phyloP scores from a whole-genome alignment of 139 green algal species.

The Tetraselmis striata region DNA sequence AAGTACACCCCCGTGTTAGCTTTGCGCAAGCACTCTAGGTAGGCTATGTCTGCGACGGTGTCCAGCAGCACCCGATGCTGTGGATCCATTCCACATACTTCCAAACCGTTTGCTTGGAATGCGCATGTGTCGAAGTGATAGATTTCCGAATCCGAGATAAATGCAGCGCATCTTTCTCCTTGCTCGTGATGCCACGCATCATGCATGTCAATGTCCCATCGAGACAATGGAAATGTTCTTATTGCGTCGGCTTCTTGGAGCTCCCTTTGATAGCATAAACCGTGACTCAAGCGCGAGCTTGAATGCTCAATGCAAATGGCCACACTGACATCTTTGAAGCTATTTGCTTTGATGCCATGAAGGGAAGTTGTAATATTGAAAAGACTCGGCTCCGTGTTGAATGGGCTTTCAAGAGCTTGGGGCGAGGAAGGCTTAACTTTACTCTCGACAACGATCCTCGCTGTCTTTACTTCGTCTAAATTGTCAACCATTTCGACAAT shows the following conservation, averaged over 20 bases:
- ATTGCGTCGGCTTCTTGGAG: not conserved
- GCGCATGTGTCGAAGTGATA: not conserved
- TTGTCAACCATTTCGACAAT: not conserved
- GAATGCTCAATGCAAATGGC: not conserved
- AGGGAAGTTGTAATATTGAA: not conserved
- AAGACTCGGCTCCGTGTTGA: not conserved
- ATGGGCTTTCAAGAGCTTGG: too few relatives aligned
- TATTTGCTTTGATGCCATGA: not conserved
- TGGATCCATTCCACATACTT: slow-evolving; percentile 28
- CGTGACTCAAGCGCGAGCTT: not conserved
- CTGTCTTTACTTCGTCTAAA: too few relatives aligned
- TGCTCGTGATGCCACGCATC: not conserved
- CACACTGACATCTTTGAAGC: too few relatives aligned
- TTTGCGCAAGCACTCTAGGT: not conserved
- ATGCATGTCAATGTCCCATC: not conserved
- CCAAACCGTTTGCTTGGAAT: not conserved
- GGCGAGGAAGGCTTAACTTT: not conserved
- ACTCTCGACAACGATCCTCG: not conserved
- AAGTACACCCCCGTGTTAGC: not conserved
- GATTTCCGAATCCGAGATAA: not conserved
- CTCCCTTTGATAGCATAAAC: not conserved
- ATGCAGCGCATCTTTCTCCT: not conserved
- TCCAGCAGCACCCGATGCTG: slow-evolving; percentile 54
- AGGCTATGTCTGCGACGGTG: not conserved
- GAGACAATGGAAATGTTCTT: not conserved